Percentiles rank a stretch among this genome's conserved stretches.
Conservation (phyloP, 78 protist species). For the Diacronema lutheri region DNA sequence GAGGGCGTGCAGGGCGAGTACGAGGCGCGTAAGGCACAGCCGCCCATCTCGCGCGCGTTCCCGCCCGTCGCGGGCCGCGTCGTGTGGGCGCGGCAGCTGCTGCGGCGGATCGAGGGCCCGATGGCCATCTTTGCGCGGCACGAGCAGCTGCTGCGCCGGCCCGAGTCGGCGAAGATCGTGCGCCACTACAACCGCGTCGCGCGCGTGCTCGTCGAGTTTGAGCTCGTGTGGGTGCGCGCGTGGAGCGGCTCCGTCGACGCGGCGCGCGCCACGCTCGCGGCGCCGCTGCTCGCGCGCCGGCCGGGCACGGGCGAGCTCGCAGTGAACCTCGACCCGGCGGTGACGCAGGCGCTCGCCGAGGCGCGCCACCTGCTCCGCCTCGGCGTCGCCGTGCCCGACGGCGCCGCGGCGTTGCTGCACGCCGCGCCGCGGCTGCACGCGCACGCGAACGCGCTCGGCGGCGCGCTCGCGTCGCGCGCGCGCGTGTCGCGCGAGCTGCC, state of each 20-base stretch:
- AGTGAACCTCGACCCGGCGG: constrained; percentile 46
- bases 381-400: no score
- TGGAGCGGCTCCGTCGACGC: constrained; percentile 20
- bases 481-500: no score
- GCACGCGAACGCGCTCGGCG: no score
- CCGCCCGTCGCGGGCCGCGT: constrained; percentile 65
- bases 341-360: constrained; percentile 39
- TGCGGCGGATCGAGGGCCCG: constrained; percentile 48
- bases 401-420: no score
- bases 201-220: constrained; percentile 35
- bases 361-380: not conserved
- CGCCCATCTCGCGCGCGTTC: constrained; percentile 44
- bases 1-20: constrained; percentile 30
- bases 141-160: not conserved
- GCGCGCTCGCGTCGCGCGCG: no score
- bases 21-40: constrained; percentile 28
- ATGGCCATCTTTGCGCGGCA: constrained; percentile 16
- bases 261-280: constrained; percentile 5
- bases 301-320: not conserved
- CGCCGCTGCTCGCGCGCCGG: constrained; percentile 36
- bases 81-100: constrained; percentile 51
- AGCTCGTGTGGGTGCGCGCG: constrained; percentile 23
- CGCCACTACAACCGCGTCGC: constrained; percentile 40
- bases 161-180: constrained; percentile 31
- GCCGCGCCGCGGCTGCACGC: no score